Evolutionary conservation across 2,329 filamentous ascomycete species (phyloP).

Genomic region (Aspergillus tanneri): DNA sequence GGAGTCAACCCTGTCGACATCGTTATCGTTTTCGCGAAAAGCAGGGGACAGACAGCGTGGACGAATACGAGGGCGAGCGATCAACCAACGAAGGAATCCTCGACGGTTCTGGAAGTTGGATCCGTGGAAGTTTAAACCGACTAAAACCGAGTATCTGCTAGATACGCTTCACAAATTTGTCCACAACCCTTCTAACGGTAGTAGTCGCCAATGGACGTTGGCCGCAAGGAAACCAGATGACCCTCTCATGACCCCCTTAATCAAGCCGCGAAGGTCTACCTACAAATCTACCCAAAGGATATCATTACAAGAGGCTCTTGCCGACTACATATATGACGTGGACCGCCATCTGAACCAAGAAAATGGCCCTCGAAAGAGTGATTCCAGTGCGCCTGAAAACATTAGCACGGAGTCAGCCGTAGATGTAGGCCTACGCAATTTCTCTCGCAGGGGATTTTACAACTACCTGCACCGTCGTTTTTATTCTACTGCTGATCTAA

Average conservation of each 20-base stretch:
- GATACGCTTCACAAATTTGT: conserved; percentile 28
- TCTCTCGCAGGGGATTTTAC: conserved; percentile 33
- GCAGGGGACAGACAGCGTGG: not conserved
- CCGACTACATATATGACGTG: conserved; percentile 39
- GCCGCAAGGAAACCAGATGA: conserved; percentile 1
- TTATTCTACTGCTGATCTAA: conserved; percentile 42
- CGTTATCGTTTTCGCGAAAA: not conserved
- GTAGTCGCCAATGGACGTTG: conserved; percentile 10
- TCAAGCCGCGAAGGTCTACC: conserved; percentile 7
- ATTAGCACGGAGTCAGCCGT: conserved; percentile 20
- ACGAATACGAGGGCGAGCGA: not conserved
- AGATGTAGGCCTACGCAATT: conserved; percentile 28
- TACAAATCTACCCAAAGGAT: conserved; percentile 17
- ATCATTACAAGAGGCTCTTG: conserved; percentile 38
- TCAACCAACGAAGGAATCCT: conserved; percentile 2
- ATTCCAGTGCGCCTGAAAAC: not conserved
- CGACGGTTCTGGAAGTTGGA: conserved; percentile 5
- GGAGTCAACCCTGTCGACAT: not conserved
- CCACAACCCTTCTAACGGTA: conserved; percentile 12
- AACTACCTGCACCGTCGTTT: conserved; percentile 32
- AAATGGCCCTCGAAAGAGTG: conserved; percentile 1
- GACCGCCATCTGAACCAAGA: conserved; percentile 27
- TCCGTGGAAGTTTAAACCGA: conserved; percentile 12
- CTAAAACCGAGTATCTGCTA: conserved; percentile 33
- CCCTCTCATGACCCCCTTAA: conserved; percentile 13